A percentile compares a stretch with the other conserved stretches of the same genome.
phyloP scores from a whole-genome alignment of 306 rosid species.

The Macrotyloma uniflorum region DNA sequence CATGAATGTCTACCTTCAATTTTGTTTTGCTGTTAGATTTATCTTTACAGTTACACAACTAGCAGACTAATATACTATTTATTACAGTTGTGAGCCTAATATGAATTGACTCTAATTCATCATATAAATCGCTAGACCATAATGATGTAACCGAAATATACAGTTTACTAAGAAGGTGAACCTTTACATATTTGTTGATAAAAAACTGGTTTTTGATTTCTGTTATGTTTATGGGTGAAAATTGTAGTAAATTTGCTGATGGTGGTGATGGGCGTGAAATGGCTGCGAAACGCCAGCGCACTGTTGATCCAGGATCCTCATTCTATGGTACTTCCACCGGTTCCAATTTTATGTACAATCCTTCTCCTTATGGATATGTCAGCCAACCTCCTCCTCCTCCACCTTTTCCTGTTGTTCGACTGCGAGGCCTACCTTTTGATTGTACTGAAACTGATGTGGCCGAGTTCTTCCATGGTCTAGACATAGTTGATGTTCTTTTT shows the following conservation, averaged over 20 bases:
- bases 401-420: constrained; percentile 84
- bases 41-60: background rate
- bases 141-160: constrained; percentile 2
- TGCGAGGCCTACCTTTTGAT: constrained; percentile 94
- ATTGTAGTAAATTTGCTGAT: constrained; percentile 59
- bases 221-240: constrained; percentile 35
- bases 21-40: constrained; percentile 3
- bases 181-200: background rate
- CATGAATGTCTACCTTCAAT: background rate
- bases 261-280: constrained; percentile 90
- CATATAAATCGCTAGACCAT: constrained; percentile 4
- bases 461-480: constrained; percentile 93
- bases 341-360: constrained; percentile 75
- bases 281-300: constrained; percentile 92
- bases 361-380: constrained; percentile 80
- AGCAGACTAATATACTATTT: background rate
- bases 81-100: background rate
- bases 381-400: constrained; percentile 87
- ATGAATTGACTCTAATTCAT: constrained; percentile 8
- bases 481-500: constrained; percentile 87
- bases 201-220: constrained; percentile 23
- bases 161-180: background rate
- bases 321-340: constrained; percentile 78
- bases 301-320: constrained; percentile 79
- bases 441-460: constrained; percentile 89